Conservation (phyloP, 306 rosid genomes). For the Morella rubra region DNA sequence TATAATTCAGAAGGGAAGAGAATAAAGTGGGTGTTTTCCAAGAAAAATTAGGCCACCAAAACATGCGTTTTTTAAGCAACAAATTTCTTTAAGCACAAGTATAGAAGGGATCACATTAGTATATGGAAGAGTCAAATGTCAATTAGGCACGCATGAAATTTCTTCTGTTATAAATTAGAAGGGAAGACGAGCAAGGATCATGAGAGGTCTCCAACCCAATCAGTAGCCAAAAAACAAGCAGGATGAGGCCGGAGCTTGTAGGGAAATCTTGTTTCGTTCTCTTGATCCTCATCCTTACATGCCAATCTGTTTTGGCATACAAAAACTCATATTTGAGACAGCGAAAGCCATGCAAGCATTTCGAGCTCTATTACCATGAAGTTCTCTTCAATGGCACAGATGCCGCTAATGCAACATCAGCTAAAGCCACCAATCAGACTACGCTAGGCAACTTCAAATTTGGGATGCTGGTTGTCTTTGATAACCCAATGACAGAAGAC, state of each 20-base stretch:
- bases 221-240: neutral
- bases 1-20: no score
- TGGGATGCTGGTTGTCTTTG: constrained; percentile 42
- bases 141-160: no score
- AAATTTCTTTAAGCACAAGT: no score
- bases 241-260: neutral
- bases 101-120: no score
- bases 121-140: no score
- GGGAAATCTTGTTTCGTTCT: neutral
- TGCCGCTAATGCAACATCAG: constrained; percentile 39
- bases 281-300: neutral
- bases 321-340: neutral
- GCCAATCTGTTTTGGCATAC: constrained; percentile 13
- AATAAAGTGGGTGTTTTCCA: no score
- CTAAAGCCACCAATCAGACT: constrained; percentile 19
- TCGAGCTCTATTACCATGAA: constrained; percentile 48
- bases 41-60: no score
- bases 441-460: constrained; percentile 14
- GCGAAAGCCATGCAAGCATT: constrained; percentile 40
- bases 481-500: constrained; percentile 42
- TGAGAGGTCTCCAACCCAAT: neutral
- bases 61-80: no score
- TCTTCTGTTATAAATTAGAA: no score
- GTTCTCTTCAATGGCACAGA: constrained; percentile 30
- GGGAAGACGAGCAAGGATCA: neutral